Conservation (phyloP, 2,329 filamentous ascomycete genomes). For the Fusarium xyrophilum region DNA sequence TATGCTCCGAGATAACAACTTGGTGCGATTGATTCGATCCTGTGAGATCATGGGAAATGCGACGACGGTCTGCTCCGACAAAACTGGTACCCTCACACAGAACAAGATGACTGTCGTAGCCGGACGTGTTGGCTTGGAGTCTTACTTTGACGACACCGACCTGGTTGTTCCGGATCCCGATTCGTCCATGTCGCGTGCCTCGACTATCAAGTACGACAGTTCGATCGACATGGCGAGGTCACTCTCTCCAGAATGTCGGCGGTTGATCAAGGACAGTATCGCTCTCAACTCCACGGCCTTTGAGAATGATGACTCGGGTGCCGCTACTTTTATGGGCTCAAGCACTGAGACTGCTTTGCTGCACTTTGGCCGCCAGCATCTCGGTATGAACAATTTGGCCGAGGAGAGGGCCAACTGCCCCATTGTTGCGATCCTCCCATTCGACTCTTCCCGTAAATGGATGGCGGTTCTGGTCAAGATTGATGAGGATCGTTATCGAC, state of each 20-base stretch:
- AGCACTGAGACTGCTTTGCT: constrained; percentile 63
- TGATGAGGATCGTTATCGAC: constrained; percentile 53
- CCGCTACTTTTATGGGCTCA: constrained; percentile 57
- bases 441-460: constrained; percentile 62
- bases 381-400: constrained; percentile 54
- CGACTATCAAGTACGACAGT: constrained; percentile 38
- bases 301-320: constrained; percentile 51
- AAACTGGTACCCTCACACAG: constrained; percentile 70
- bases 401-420: constrained; percentile 57
- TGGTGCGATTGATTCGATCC: constrained; percentile 65
- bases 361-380: constrained; percentile 57
- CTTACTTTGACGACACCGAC: constrained; percentile 48
- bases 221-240: constrained; percentile 43
- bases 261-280: constrained; percentile 50
- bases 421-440: constrained; percentile 58
- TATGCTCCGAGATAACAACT: constrained; percentile 69
- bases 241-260: constrained; percentile 46
- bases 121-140: constrained; percentile 57
- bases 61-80: constrained; percentile 70
- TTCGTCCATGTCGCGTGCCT: constrained; percentile 31
- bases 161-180: constrained; percentile 27
- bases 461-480: constrained; percentile 63
- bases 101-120: constrained; percentile 69
- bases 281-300: constrained; percentile 62
- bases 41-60: constrained; percentile 71